Base-by-base conservation (phyloP, 192 early-diverging fungal genomes). In the Coemansia furcata region DNA sequence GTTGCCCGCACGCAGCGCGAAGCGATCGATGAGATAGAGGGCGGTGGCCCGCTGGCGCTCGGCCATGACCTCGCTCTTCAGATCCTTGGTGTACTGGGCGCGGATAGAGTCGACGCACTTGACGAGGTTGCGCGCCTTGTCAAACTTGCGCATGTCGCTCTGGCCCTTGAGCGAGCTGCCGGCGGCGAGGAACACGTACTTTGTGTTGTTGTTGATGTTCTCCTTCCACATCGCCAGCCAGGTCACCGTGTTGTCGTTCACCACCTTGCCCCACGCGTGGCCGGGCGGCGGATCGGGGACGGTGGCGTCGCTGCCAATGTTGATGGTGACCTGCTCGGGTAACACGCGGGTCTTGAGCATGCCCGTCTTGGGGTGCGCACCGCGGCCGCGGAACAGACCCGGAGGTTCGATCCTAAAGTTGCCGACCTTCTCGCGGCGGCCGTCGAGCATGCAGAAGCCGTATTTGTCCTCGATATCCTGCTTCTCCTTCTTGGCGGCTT, bases 211-310 rank as follows among this genome's bases (percentile, higher is more conserved):
- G 77, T 99, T 98, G 59, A 99, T 93, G 77, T 98, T 99, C 68
- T 99, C 97, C 72, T 95, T 98, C 97, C 97, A 99, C 38, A 86
- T 96, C 2, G 97, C 97, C 39, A 99, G 82, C 97, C 97, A 99
- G 17, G 93, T 95, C 40, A 95, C 95, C 2, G 87, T 93, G 71
- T 92, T 90, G 66, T 98, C 95, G 67, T 98, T 92, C 12, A 89
- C 85, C 52, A 99, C 88, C 14, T 84, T 75, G 38, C 85, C 90
- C 97, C 97, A 99, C 30, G 83, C 82, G 76, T 99, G 97, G 23
- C 96, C 97, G 1, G 84, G 78, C 23, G 95, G 94, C 15, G 97
- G 89, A 30, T 85, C 80, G 10, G 97, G 97, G 17, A 97, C 71
- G 63, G 79, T 77, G 21, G 91, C 91, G 55, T 87, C 86, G 52